phyloP scores from a whole-genome alignment of 2,329 filamentous ascomycete genomes.

The Apiospora hydei region DNA sequence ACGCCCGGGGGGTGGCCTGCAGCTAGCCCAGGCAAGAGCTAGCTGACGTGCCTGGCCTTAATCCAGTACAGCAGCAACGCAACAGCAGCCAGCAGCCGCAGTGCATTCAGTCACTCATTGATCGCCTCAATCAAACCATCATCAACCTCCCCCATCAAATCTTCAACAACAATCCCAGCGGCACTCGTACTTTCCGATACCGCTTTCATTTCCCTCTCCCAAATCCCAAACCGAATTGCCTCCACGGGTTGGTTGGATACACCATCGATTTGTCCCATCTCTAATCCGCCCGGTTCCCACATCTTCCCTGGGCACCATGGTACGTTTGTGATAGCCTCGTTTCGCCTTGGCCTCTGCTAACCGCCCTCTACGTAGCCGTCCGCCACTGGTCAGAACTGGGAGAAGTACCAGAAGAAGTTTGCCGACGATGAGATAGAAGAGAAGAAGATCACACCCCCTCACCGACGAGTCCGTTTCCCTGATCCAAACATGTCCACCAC shows the following conservation, averaged over 20 bases:
- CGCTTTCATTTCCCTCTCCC: background rate
- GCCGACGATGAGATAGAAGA: slow-evolving; percentile 97
- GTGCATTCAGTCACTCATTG: slow-evolving; percentile 3
- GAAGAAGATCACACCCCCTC: slow-evolving; percentile 99
- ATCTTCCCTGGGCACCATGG: slow-evolving; percentile 35
- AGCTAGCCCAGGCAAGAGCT: slow-evolving; percentile 17
- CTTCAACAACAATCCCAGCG: background rate
- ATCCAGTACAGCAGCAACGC: background rate
- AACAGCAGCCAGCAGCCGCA: background rate
- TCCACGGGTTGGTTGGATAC: background rate
- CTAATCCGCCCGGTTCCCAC: slow-evolving; percentile 12
- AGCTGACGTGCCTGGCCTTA: slow-evolving; percentile 18
- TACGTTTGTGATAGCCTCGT: slow-evolving; percentile 29
- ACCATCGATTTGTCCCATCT: slow-evolving; percentile 12
- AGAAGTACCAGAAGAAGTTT: slow-evolving; percentile 98
- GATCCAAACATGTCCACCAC: slow-evolving; percentile 38
- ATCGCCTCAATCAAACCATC: slow-evolving; percentile 18
- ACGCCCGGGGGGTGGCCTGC: slow-evolving; percentile 5
- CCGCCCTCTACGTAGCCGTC: slow-evolving; percentile 71
- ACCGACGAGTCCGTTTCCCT: slow-evolving; percentile 78
- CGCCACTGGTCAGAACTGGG: slow-evolving; percentile 93
- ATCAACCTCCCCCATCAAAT: background rate
- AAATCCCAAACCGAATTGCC: background rate
- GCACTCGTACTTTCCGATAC: slow-evolving; percentile 3
- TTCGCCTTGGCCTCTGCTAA: slow-evolving; percentile 33